Base-by-base conservation (phyloP, 2,329 filamentous ascomycete genomes). In the Cladosporium sp. region DNA sequence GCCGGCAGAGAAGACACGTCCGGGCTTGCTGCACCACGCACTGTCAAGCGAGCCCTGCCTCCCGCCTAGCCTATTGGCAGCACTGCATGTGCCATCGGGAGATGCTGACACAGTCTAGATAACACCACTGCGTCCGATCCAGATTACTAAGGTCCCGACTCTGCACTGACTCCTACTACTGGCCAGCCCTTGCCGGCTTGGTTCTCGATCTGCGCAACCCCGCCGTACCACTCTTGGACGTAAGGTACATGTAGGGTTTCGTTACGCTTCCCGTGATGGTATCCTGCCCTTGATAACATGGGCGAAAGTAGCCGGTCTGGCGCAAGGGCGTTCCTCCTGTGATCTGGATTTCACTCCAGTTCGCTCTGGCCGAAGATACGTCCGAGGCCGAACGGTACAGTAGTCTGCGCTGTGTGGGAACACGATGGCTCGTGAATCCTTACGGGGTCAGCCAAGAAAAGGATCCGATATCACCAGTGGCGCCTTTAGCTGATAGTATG, bases 401-500 rank as follows among this genome's bases (percentile, higher is more conserved):
- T 24, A 47, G 3, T 47, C 41, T 21, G 41, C n/a, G 41, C 41
- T 47, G n/a, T 21, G 41, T 47, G 41, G n/a, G 41, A 47, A 34
- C 52, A 32, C 52, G 52, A n/a, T 34, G 28, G 52, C 52, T 47
- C 41, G 41, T 47, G 52, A 55, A 34, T 55, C n/a, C 26, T 34
- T 34, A 30, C 15, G 14, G 28, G 24, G 18, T 18, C 51, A 54
- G 28, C 26, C 51, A 54, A 54, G 51, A n/a, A 21, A 28, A 28
- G 51, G 6, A 30, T 26, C 24, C 51, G 51, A 54, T n/a, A 54
- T 30, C 51, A 54, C 28, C 15, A 54, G 51, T 54, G 51, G 51
- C 51, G 51, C 51, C 30, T 18, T n/a, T 28, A 52, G 49, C 51
- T 54, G 52, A 21, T n/a, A 34, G 52, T 47, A 47, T 47, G 41